Evolutionary conservation across 176 grass and related monocot species (phyloP).

Genomic region (Melocanna baccifera): DNA sequence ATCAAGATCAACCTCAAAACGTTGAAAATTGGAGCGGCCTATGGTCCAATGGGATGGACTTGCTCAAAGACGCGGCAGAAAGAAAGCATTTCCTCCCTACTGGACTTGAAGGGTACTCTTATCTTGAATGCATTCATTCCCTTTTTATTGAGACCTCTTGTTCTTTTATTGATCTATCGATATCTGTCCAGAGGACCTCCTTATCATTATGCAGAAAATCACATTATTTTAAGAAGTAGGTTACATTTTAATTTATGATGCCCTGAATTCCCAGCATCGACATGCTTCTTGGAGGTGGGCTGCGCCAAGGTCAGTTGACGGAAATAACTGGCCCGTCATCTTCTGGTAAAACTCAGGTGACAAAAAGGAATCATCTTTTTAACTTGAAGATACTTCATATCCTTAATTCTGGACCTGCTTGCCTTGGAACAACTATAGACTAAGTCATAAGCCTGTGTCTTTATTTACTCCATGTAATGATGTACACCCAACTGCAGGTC

Average conservation of each 20-base stretch:
- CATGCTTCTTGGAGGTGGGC: constrained; percentile 71
- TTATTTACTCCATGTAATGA: constrained; percentile 5
- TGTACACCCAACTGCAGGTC: constrained; percentile 45
- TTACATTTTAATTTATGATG: background rate
- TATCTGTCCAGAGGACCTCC: background rate
- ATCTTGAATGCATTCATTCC: constrained; percentile 3
- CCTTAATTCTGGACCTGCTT: background rate
- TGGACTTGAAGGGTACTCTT: constrained; percentile 42
- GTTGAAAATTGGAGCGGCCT: background rate
- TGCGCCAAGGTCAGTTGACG: constrained; percentile 65
- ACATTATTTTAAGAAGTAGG: background rate
- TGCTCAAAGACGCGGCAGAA: constrained; percentile 32
- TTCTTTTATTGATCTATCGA: background rate
- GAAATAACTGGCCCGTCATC: constrained; percentile 79
- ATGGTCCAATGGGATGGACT: constrained; percentile 21
- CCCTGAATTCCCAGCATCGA: constrained; percentile 57
- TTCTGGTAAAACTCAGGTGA: constrained; percentile 86
- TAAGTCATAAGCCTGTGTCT: background rate
- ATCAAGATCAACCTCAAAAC: background rate
- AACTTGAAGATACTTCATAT: background rate
- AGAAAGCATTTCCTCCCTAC: constrained; percentile 32
- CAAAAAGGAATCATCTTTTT: background rate
- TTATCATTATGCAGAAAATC: background rate
- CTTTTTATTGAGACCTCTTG: background rate
- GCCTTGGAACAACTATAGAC: background rate